Conservation (phyloP, 2,329 filamentous ascomycete genomes). For the Hypoxylon sp. region DNA sequence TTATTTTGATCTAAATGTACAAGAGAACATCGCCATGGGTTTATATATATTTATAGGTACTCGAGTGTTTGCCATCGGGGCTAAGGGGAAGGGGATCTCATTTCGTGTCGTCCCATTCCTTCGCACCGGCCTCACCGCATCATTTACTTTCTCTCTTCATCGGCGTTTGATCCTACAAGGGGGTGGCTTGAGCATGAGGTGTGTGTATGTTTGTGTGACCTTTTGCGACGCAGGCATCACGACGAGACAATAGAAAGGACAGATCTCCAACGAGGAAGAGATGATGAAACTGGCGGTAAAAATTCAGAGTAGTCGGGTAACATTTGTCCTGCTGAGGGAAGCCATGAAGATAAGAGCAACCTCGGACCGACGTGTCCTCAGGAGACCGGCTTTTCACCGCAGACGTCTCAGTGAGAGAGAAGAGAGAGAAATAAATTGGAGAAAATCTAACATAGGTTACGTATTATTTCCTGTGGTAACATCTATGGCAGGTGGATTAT, state of each 20-base stretch:
- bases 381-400: background rate
- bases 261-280: slow-evolving; percentile 10
- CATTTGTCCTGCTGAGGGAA: background rate
- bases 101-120: too few relatives aligned
- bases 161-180: slow-evolving; percentile 8
- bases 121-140: too few relatives aligned
- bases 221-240: slow-evolving; percentile 5
- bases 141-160: slow-evolving; percentile 8
- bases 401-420: slow-evolving; percentile 4
- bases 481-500: slow-evolving; percentile 23
- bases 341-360: slow-evolving; percentile 6
- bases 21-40: slow-evolving; percentile 29
- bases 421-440: slow-evolving; percentile 8
- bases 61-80: too few relatives aligned
- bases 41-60: too few relatives aligned
- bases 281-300: slow-evolving; percentile 4
- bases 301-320: too few relatives aligned
- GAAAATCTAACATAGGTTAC: slow-evolving; percentile 9
- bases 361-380: background rate
- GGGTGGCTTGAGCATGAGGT: slow-evolving; percentile 1
- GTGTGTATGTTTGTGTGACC: too few relatives aligned
- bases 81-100: too few relatives aligned
- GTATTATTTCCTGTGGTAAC: slow-evolving; percentile 29
- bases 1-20: slow-evolving; percentile 19
- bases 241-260: slow-evolving; percentile 1